Evolutionary conservation across 805 yeast genomes (phyloP).

Genomic region (Kodamaea hsintzibuensis): DNA sequence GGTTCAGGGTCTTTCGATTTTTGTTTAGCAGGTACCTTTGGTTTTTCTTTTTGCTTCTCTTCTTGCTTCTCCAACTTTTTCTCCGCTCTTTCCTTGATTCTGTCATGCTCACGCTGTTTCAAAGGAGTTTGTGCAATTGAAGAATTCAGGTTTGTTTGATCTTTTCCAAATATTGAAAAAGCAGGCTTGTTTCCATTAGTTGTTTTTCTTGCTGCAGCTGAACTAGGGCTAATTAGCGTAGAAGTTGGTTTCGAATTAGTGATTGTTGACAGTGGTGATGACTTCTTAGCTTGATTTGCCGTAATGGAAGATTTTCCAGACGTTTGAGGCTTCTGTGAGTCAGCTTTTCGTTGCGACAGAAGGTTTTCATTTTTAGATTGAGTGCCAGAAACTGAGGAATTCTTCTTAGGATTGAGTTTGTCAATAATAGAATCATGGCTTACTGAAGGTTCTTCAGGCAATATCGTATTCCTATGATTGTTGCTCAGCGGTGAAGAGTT

Average conservation of each 20-base stretch:
- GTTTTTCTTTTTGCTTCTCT: constrained; percentile 4
- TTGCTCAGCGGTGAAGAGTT: too few relatives aligned
- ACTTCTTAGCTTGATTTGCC: neutral
- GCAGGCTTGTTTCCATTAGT: constrained; percentile 8
- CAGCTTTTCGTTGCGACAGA: neutral
- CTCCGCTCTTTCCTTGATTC: constrained; percentile 13
- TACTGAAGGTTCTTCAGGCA: too few relatives aligned
- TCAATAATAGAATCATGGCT: too few relatives aligned
- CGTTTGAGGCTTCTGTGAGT: neutral
- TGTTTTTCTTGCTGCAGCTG: neutral
- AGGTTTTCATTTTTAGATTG: neutral
- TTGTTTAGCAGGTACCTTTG: neutral
- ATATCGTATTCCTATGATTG: too few relatives aligned
- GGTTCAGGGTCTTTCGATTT: neutral
- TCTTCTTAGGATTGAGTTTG: too few relatives aligned
- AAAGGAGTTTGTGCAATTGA: neutral
- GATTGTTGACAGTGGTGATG: neutral
- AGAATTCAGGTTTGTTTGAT: neutral
- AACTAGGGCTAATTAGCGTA: neutral
- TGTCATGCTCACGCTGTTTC: constrained; percentile 11
- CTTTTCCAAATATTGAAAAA: neutral
- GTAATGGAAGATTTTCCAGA: neutral
- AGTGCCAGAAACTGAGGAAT: too few relatives aligned
- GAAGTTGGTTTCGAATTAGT: neutral
- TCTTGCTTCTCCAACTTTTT: constrained; percentile 4